Evolutionary conservation across 2,329 filamentous ascomycete species (phyloP).

Genomic region (Xylaria polymorpha): DNA sequence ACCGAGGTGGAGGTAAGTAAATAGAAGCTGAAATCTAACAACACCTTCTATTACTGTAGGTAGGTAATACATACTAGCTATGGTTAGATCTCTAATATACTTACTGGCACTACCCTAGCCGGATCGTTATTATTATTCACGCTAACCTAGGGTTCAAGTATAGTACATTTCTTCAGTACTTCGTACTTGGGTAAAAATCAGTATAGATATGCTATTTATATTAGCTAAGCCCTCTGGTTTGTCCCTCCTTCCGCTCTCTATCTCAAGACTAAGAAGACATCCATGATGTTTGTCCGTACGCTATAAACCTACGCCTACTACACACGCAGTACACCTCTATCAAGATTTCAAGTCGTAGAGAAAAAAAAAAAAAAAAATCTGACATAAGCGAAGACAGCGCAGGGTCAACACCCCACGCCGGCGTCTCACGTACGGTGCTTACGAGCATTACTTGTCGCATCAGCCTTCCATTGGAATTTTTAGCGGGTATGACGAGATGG

Average conservation of each 20-base stretch:
- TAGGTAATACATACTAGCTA: background rate
- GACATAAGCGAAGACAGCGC: background rate
- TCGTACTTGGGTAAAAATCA: too few species aligned
- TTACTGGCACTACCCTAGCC: too few species aligned
- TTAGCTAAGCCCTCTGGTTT: background rate
- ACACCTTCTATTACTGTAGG: background rate
- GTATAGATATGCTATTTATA: background rate
- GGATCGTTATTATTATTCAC: background rate
- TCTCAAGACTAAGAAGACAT: background rate
- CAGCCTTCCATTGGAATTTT: too few species aligned
- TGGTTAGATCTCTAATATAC: background rate
- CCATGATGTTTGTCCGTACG: too few species aligned
- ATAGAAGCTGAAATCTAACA: background rate
- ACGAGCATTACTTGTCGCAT: slow-evolving; percentile 11
- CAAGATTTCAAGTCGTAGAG: background rate
- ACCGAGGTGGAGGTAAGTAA: too few species aligned
- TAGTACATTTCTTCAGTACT: too few species aligned
- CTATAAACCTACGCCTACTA: background rate
- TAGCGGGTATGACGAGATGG: background rate
- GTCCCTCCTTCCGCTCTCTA: background rate
- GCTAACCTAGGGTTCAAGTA: too few species aligned
- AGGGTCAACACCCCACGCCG: background rate
- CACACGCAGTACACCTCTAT: slow-evolving; percentile 9
- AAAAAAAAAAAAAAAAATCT: background rate
- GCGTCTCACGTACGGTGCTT: slow-evolving; percentile 2